A percentile compares a stretch with the other conserved stretches of the same genome.
phyloP scores from a whole-genome alignment of 768 basidiomycete genomes.

The Fomitopsis serialis region DNA sequence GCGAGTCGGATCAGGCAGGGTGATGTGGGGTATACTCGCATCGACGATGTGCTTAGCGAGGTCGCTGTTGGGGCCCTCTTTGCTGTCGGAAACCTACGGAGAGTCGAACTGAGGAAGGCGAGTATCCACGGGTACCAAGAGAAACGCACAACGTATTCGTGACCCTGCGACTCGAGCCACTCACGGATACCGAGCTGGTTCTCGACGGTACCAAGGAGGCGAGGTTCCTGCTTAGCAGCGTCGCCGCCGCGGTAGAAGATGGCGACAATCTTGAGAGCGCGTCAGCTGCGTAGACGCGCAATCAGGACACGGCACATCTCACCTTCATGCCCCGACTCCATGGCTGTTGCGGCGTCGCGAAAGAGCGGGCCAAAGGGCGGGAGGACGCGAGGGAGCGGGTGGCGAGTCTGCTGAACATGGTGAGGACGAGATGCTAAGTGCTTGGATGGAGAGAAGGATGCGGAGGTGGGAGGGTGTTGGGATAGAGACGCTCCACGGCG shows the following conservation, averaged over 20 bases:
- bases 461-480: neutral
- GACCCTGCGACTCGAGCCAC: conserved; percentile 68
- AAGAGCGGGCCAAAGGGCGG: neutral
- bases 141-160: conserved; percentile 61
- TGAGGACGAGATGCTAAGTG: neutral
- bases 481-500: neutral
- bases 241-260: conserved; percentile 68
- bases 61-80: conserved; percentile 75
- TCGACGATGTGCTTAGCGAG: conserved; percentile 81
- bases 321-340: conserved; percentile 17
- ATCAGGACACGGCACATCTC: neutral
- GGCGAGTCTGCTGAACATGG: conserved; percentile 4
- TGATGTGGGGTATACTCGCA: conserved; percentile 36
- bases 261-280: conserved; percentile 50
- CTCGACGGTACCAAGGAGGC: conserved; percentile 78
- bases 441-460: neutral
- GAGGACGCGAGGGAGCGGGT: neutral
- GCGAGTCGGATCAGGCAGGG: neutral
- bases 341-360: neutral
- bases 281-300: conserved; percentile 7
- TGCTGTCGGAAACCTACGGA: conserved; percentile 68
- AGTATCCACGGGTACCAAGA: neutral
- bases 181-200: conserved; percentile 75
- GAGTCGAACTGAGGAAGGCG: neutral
- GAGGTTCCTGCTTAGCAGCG: conserved; percentile 63